Evolutionary conservation across 2,329 filamentous ascomycete genomes (phyloP).

Genomic region (Magnaporthales sp.): DNA sequence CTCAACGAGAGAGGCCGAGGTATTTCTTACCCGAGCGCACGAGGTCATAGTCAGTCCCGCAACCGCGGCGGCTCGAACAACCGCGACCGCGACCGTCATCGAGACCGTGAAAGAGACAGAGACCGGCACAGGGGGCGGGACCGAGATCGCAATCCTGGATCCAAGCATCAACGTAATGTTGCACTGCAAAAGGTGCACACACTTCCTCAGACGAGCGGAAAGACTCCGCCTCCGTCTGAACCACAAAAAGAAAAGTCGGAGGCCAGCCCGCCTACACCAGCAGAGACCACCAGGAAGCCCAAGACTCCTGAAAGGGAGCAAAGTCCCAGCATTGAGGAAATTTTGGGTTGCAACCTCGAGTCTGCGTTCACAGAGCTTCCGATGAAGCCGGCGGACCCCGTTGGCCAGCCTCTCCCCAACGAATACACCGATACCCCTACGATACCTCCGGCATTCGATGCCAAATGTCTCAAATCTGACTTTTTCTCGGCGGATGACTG

Average conservation of each 20-base stretch:
- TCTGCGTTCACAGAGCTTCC: conserved; percentile 28
- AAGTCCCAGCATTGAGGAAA: conserved; percentile 14
- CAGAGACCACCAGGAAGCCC: neutral
- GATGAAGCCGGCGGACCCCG: conserved; percentile 32
- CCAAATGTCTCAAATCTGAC: conserved; percentile 32
- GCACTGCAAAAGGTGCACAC: neutral
- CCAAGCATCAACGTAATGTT: neutral
- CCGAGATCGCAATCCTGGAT: neutral
- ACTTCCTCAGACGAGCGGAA: neutral
- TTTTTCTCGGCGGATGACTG: conserved; percentile 33
- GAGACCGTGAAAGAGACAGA: neutral
- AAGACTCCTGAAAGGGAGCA: neutral
- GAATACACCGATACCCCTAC: conserved; percentile 35
- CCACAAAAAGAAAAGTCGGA: neutral
- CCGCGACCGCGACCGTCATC: neutral
- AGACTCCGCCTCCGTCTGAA: neutral
- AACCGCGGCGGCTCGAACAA: neutral
- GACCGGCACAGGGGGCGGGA: conserved; percentile 1
- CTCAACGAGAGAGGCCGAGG: neutral
- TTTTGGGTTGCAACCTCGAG: conserved; percentile 30
- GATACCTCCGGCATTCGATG: conserved; percentile 33
- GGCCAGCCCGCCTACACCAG: neutral
- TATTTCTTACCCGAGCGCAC: neutral
- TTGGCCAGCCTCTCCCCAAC: conserved; percentile 33
- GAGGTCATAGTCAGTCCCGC: neutral